Evolutionary conservation across 306 rosid genomes (phyloP).

Genomic region (Sicyos edulis): DNA sequence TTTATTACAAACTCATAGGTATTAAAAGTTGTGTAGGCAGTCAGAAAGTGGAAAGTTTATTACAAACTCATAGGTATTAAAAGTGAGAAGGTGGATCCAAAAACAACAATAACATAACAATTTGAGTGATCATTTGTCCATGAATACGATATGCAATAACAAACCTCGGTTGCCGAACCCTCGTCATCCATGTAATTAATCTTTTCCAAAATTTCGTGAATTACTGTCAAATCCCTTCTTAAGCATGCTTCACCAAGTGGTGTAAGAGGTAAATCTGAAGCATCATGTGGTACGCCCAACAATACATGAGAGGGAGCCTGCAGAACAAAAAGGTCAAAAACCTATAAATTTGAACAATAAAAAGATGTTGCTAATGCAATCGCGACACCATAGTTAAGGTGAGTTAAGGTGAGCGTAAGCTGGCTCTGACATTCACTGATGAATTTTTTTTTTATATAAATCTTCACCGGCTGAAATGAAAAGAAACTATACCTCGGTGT

Average conservation of each 20-base stretch:
- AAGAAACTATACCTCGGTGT: conserved; percentile 55
- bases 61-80: not conserved
- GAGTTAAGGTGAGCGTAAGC: too few relatives aligned
- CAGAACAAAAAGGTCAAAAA: conserved; percentile 22
- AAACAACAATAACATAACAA: not conserved
- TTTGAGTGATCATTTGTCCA: not conserved
- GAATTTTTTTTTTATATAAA: too few relatives aligned
- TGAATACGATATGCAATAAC: conserved; percentile 10
- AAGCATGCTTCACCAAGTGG: conserved; percentile 82
- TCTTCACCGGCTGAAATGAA: not conserved
- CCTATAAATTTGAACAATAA: not conserved
- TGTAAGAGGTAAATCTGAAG: conserved; percentile 52
- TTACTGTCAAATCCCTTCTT: conserved; percentile 76
- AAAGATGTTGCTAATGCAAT: not conserved
- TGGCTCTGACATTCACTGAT: too few relatives aligned
- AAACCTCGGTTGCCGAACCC: conserved; percentile 89
- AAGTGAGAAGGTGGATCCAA: not conserved
- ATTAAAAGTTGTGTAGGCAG: not conserved
- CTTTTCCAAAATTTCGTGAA: conserved; percentile 82
- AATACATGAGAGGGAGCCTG: conserved; percentile 83
- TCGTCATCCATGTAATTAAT: conserved; percentile 89
- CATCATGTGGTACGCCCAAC: conserved; percentile 69
- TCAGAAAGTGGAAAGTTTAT: not conserved
- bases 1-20: not conserved
- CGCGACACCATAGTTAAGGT: too few relatives aligned